phyloP scores from a whole-genome alignment of 768 basidiomycete genomes.

The Cubamyces sp. region DNA sequence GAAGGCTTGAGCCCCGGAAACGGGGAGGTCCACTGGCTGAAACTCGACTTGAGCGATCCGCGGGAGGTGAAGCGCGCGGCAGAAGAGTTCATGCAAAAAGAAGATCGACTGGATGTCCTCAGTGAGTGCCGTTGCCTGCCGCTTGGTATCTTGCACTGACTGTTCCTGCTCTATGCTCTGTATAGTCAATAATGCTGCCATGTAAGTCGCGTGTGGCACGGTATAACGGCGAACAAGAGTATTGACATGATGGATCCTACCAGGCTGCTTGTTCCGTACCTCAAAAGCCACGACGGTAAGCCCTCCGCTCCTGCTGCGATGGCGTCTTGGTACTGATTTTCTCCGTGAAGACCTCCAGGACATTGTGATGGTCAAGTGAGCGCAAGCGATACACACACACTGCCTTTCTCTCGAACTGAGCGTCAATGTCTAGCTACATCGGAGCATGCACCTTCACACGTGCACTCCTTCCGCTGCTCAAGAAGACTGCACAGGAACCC shows the following conservation, averaged over 20 bases:
- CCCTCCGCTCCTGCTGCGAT: background rate
- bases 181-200: slow-evolving; percentile 57
- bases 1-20: slow-evolving; percentile 49
- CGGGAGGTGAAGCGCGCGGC: slow-evolving; percentile 51
- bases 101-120: slow-evolving; percentile 58
- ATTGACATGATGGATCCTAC: background rate
- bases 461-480: slow-evolving; percentile 38
- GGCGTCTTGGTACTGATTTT: background rate
- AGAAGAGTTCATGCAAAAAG: slow-evolving; percentile 51
- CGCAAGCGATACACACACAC: background rate
- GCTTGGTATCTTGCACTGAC: too few species aligned
- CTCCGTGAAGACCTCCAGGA: slow-evolving; percentile 34
- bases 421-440: slow-evolving; percentile 30
- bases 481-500: slow-evolving; percentile 33
- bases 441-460: slow-evolving; percentile 34
- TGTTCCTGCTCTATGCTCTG: background rate
- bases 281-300: slow-evolving; percentile 19
- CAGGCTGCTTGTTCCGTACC: slow-evolving; percentile 30
- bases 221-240: background rate
- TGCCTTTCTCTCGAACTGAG: background rate
- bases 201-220: slow-evolving; percentile 37
- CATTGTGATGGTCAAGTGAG: slow-evolving; percentile 48
- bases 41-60: slow-evolving; percentile 56
- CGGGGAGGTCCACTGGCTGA: slow-evolving; percentile 52
- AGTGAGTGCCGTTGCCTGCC: slow-evolving; percentile 38